Evolutionary conservation across 2,329 filamentous ascomycete species (phyloP).

Genomic region (Aspergillus versicolor): DNA sequence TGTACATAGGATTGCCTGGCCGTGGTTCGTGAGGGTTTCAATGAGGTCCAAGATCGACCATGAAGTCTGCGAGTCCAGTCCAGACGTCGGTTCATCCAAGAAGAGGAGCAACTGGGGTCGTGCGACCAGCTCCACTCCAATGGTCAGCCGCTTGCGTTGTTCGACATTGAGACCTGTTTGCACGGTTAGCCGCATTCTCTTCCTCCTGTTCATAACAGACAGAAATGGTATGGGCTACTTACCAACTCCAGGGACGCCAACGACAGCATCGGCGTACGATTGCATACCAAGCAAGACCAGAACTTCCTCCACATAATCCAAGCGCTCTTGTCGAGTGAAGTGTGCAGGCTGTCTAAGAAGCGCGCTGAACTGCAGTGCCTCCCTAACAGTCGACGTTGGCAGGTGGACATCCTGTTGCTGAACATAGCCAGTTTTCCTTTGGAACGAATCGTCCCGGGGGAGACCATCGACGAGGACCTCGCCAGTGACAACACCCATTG

Average conservation of each 20-base stretch:
- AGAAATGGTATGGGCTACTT: too few relatives aligned
- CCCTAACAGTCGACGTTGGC: constrained; percentile 79
- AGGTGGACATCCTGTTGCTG: constrained; percentile 92
- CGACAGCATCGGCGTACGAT: constrained; percentile 82
- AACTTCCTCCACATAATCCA: constrained; percentile 84
- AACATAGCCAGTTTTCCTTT: constrained; percentile 87
- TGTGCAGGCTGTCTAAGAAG: constrained; percentile 77
- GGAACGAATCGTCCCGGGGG: constrained; percentile 76
- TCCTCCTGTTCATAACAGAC: too few relatives aligned
- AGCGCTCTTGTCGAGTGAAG: constrained; percentile 72
- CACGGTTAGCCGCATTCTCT: too few relatives aligned
- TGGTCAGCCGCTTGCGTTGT: constrained; percentile 75
- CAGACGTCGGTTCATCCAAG: constrained; percentile 91
- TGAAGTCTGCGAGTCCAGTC: constrained; percentile 90
- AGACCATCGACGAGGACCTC: constrained; percentile 79
- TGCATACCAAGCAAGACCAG: constrained; percentile 90
- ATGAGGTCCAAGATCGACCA: constrained; percentile 89
- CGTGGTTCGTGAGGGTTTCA: constrained; percentile 82
- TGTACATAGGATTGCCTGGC: constrained; percentile 89
- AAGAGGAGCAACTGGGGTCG: constrained; percentile 88
- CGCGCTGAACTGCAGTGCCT: constrained; percentile 83
- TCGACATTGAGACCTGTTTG: constrained; percentile 55
- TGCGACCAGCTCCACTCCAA: constrained; percentile 92
- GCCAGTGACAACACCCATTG: constrained; percentile 84
- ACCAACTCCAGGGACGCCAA: constrained; percentile 74